These are phyloP conservation scores for Acanthamoeba culbertsoni DNA, from an alignment of 208 protist genomes.

Conservation along the genomic window DNA sequence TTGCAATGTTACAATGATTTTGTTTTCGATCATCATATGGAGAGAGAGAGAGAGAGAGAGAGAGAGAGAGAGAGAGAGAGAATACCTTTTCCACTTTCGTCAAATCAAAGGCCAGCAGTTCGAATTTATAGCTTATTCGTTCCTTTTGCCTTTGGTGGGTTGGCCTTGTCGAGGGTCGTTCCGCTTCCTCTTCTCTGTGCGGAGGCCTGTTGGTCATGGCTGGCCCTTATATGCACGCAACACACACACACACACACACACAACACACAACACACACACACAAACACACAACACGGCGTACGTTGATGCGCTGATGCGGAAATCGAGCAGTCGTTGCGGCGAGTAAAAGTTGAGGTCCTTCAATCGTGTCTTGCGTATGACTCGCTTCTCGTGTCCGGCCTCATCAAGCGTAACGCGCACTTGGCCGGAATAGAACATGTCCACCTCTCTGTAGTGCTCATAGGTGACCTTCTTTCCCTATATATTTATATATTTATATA, in stretches of 20 bases:
- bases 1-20: too few species aligned
- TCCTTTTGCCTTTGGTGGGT: slow-evolving; percentile 3
- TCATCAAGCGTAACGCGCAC: not conserved
- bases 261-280: not conserved
- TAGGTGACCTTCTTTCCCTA: not conserved
- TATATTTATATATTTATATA: too few species aligned
- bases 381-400: not conserved
- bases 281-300: not conserved
- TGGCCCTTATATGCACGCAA: not conserved
- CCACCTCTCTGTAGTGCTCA: not conserved
- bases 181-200: not conserved
- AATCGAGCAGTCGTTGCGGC: not conserved
- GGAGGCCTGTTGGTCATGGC: not conserved
- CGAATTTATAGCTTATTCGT: not conserved
- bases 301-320: not conserved
- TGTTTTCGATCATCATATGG: too few species aligned
- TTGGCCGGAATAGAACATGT: not conserved
- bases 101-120: slow-evolving; percentile 1
- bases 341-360: not conserved
- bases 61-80: not conserved
- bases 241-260: not conserved
- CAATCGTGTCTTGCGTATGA: not conserved
- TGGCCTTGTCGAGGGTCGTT: not conserved
- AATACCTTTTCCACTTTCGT: not conserved
- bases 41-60: not conserved